Base-by-base conservation (phyloP, 2,329 filamentous ascomycete species). In the Phialocephala sp. region DNA sequence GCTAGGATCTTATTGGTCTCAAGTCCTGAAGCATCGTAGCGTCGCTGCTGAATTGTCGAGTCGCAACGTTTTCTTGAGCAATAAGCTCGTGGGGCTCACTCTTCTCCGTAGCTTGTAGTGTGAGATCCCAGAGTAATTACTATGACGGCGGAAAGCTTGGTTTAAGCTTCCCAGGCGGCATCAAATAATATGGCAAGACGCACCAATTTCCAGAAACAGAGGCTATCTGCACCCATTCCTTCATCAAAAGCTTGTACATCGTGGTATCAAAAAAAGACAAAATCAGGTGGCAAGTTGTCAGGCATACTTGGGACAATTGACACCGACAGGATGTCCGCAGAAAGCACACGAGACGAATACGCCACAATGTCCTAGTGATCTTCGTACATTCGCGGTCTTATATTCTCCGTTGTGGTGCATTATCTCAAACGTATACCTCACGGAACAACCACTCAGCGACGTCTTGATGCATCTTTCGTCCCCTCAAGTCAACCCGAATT, bases 381-480 rank as follows among this genome's bases (percentile, higher is more conserved):
- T 50, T 50, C 43, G n/a, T n/a, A 24, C 45, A 5, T 20, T 50
- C 18, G 35, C 15, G 18, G 24, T n/a, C 52, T 55, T 5, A 62
- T 52, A 45, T 18, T 43, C n/a, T 56, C 14, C 27, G 27, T 45
- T 14, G 32, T 47, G 8, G 20, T 35, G 43, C 39, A 8, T 15
- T 64, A 35, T 4, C 11, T 66, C 58, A 69, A n/a, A 60, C 43
- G 24, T 69, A 72, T 1, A 73, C 68, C 55, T 72, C 66, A 35
- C 67, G 63, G 54, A 69, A 72, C 22, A 72, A 50, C 60, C 60
- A 73, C 20, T 69, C 64, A 36, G 69, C 69, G 14, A 66, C 69
- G 59, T 62, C 63, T 20, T 64, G 56, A 41, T 69, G 61, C 70
- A 73, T 69, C 52, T 72, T 64, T 43, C 54, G 14, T 22, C 59